Percentiles rank a stretch among this genome's conserved stretches.
These are phyloP conservation scores for Penicillium sp. DNA, from an alignment of 2,329 filamentous ascomycete species.

Conservation along the genomic window DNA sequence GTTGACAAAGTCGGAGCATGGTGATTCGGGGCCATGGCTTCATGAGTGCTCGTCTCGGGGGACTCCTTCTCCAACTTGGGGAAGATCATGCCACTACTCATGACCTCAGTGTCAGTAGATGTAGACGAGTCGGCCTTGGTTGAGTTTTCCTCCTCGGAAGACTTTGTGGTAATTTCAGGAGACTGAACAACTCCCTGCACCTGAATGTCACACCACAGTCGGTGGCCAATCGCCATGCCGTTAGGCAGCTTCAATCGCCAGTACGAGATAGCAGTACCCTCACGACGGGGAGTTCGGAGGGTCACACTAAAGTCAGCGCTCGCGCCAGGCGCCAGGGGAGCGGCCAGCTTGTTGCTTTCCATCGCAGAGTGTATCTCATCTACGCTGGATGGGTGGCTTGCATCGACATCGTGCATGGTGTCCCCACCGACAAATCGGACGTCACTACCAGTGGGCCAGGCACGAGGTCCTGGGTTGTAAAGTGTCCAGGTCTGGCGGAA, in stretches of 20 bases:
- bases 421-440: conserved; percentile 93
- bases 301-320: conserved; percentile 80
- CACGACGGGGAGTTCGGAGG: conserved; percentile 76
- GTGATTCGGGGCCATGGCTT: conserved; percentile 46
- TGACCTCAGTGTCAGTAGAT: conserved; percentile 32
- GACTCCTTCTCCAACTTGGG: conserved; percentile 95
- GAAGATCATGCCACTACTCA: conserved; percentile 85
- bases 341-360: conserved; percentile 77
- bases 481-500: conserved; percentile 94
- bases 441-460: conserved; percentile 88
- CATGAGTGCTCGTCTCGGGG: conserved; percentile 76
- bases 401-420: conserved; percentile 92
- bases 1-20: conserved; percentile 44
- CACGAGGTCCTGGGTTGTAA: conserved; percentile 75
- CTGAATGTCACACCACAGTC: conserved; percentile 90
- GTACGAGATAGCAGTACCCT: conserved; percentile 87
- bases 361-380: conserved; percentile 76
- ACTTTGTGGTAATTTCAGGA: conserved; percentile 13
- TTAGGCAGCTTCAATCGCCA: conserved; percentile 88
- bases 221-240: conserved; percentile 85
- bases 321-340: conserved; percentile 72
- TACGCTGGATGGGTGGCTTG: conserved; percentile 76
- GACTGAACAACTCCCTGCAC: conserved; percentile 52
- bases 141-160: conserved; percentile 26
- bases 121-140: conserved; percentile 25